Conservation (phyloP, 768 basidiomycete species). For the Kondoa malvinella region DNA sequence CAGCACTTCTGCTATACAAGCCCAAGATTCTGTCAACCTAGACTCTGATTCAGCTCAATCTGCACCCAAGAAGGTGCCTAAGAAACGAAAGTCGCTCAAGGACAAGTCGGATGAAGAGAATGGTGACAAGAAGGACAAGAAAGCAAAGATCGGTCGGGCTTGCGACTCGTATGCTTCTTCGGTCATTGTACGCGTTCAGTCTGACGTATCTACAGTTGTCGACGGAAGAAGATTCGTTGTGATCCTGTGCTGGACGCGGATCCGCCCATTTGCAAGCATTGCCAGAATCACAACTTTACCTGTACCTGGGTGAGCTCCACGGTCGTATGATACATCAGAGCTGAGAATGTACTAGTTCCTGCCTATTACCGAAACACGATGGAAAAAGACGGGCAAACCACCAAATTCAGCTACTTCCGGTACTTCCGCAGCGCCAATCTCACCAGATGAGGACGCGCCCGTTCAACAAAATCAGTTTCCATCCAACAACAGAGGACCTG, state of each 20-base stretch:
- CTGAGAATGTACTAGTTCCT: slow-evolving; percentile 42
- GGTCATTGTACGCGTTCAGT: slow-evolving; percentile 52
- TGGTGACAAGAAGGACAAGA: slow-evolving; percentile 53
- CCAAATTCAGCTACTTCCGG: slow-evolving; percentile 39
- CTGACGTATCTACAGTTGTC: slow-evolving; percentile 34
- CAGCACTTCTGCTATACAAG: background rate
- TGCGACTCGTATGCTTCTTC: slow-evolving; percentile 55
- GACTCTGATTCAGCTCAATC: no score
- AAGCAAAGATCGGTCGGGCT: slow-evolving; percentile 79
- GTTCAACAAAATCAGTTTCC: slow-evolving; percentile 2
- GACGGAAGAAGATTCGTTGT: slow-evolving; percentile 39
- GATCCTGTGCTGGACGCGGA: slow-evolving; percentile 66
- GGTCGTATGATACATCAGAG: background rate
- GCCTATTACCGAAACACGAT: slow-evolving; percentile 94
- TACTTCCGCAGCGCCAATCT: background rate
- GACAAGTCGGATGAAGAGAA: background rate
- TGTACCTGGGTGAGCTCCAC: slow-evolving; percentile 52
- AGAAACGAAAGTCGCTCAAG: slow-evolving; percentile 5
- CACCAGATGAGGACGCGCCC: slow-evolving; percentile 3
- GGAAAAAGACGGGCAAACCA: slow-evolving; percentile 85
- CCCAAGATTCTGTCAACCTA: background rate
- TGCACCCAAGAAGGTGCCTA: background rate
- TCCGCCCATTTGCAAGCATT: slow-evolving; percentile 75
- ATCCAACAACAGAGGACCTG: no score
- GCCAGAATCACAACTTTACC: slow-evolving; percentile 80